A percentile compares a stretch with the other conserved stretches of the same genome.
Conservation (phyloP, 331 rosid genomes). For the Saraca asoca region DNA sequence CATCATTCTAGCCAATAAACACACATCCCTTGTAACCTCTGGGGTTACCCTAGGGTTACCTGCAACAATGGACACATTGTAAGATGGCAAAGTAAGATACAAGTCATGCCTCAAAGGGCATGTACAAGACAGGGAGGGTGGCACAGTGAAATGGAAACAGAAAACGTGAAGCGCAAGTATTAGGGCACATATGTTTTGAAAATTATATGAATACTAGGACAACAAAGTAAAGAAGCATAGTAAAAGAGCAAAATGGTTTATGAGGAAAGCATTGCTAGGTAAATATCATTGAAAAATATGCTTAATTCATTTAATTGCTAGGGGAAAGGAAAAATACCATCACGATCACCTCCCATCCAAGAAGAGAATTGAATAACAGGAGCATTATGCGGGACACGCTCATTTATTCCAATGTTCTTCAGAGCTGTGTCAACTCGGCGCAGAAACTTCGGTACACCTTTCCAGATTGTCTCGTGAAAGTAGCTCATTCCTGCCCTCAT, state of each 20-base stretch:
- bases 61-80: slow-evolving; percentile 38
- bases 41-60: slow-evolving; percentile 99
- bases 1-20: slow-evolving; percentile 99
- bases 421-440: slow-evolving; percentile 97
- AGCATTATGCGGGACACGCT: slow-evolving; percentile 92
- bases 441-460: slow-evolving; percentile 93
- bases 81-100: slow-evolving; percentile 8
- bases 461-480: slow-evolving; percentile 98
- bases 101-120: background rate
- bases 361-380: slow-evolving; percentile 98
- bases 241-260: slow-evolving; percentile 11
- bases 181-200: slow-evolving; percentile 1
- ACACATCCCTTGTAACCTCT: slow-evolving; percentile 97
- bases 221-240: background rate
- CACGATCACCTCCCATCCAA: slow-evolving; percentile 99
- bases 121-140: slow-evolving; percentile 6
- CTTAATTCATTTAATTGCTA: background rate
- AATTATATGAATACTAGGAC: background rate
- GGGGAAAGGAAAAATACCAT: slow-evolving; percentile 58
- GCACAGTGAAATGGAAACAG: background rate
- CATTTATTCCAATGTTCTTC: slow-evolving; percentile 94
- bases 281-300: background rate
- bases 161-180: slow-evolving; percentile 19
- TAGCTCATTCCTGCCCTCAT: slow-evolving; percentile 99
- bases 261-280: background rate